Evolutionary conservation across 1,284 basidiomycete genomes (phyloP).

Genomic region (Termitomyces sp.): DNA sequence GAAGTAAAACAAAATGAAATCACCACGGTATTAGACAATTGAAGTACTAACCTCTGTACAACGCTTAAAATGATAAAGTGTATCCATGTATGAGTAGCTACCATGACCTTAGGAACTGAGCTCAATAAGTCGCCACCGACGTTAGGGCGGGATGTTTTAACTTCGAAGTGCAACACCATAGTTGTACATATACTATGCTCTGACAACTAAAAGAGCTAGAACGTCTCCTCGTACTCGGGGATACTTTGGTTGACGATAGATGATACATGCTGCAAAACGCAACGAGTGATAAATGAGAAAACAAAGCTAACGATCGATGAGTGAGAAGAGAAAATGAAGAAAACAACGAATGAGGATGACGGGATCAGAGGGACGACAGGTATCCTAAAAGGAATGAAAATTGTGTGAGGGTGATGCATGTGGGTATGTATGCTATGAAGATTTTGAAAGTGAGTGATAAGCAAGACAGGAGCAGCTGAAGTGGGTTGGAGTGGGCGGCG

Average conservation of each 20-base stretch:
- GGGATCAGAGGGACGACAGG: not conserved
- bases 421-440: not conserved
- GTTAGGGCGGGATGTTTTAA: too few species aligned
- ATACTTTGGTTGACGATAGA: not conserved
- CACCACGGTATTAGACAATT: slow-evolving; percentile 6
- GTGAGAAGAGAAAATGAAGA: not conserved
- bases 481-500: too few species aligned
- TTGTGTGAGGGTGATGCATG: not conserved
- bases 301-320: not conserved
- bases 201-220: not conserved
- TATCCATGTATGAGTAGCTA: slow-evolving; percentile 13
- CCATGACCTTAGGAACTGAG: not conserved
- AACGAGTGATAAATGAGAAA: not conserved
- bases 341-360: not conserved
- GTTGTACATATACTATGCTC: too few species aligned
- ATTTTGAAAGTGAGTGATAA: not conserved
- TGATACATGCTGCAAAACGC: slow-evolving; percentile 7
- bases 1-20: slow-evolving; percentile 7
- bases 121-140: not conserved
- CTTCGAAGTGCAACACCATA: too few species aligned
- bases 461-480: not conserved
- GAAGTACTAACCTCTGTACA: slow-evolving; percentile 10
- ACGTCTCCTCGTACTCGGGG: not conserved
- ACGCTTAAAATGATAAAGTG: slow-evolving; percentile 2
- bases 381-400: not conserved